Base-by-base conservation (phyloP, 805 yeast species). In the Teunomyces cretensis region DNA sequence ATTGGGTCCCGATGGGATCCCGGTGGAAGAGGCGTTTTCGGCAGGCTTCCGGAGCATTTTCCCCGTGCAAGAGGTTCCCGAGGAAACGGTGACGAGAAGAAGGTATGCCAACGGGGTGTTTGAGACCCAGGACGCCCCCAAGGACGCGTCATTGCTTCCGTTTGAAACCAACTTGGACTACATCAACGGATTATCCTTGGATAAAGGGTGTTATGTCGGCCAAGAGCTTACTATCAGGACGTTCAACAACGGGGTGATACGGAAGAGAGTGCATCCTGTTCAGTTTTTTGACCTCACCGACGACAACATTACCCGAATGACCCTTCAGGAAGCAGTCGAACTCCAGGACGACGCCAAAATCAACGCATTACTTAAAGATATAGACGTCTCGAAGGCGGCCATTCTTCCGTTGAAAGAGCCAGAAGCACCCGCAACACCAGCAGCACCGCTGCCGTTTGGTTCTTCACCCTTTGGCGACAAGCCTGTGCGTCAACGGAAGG, bases 141-240 rank as follows among this genome's bases (percentile, higher is more conserved):
- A 45, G 9, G 66, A 59, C 22, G 51, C 52, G 2, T 55, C 63
- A 3, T 48, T 72, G 9, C 67, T 94, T 2, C 99, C 99, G 1
- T 76, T 94, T 54, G 98, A 94, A 54, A 74, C 80, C 47, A 88
- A 88, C 60, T 68, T 91, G 52, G 99, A 94, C 64, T 81, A 77
- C 55, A 79, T 81, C 67, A 84, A 87, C 52, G 96, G 92, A 0
- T 74, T 94, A 11, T 88, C 92, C 43, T 80, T 84, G 42, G 84
- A 89, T 51, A 94, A 94, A 63, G 99, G 99, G 1, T 94, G 99
- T 61, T 94, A 94, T 56, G 84, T 89, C 12, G 99, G 99, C 1
- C 99, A 94, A 65, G 99, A 94, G 61, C 72, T 94, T 42, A 91
- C 97, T 0, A 89, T 91, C 13, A 77, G 99, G 55, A 85, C 97